phyloP scores from a whole-genome alignment of 1,284 basidiomycete species.

The Rhodotorula sp. region DNA sequence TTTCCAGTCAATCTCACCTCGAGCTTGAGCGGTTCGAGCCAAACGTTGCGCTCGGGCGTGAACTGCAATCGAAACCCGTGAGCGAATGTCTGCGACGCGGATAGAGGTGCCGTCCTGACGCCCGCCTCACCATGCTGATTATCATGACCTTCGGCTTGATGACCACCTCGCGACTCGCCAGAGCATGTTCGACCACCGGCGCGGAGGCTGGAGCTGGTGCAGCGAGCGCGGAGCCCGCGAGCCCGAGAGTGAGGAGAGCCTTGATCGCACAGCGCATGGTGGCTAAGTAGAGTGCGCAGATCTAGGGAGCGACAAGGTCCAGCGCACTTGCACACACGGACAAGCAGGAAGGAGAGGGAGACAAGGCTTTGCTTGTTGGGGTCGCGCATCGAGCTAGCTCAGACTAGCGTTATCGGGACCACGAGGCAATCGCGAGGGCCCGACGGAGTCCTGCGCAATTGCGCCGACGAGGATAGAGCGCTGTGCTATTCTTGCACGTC shows the following conservation, averaged over 20 bases:
- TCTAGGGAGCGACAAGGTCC: neutral
- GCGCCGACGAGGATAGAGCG: no score
- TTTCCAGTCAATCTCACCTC: neutral
- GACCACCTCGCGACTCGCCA: constrained; percentile 1
- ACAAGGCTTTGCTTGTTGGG: neutral
- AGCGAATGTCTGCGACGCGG: neutral
- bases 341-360: neutral
- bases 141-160: constrained; percentile 48
- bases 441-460: no score
- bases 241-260: constrained; percentile 7
- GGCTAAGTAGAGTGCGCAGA: neutral
- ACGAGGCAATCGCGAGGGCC: no score
- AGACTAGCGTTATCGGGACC: no score
- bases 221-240: constrained; percentile 20
- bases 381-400: no score
- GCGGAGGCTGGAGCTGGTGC: constrained; percentile 11
- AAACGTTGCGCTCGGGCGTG: constrained; percentile 49
- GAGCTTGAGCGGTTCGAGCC: constrained; percentile 46
- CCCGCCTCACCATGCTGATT: constrained; percentile 38
- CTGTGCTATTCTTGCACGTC: no score
- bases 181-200: neutral
- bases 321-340: no score
- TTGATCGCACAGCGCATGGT: constrained; percentile 7
- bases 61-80: constrained; percentile 42
- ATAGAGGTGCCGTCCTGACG: no score